These are phyloP conservation scores for Ganoderma leucocontextum DNA, from an alignment of 1,284 basidiomycete genomes.

Conservation along the genomic window DNA sequence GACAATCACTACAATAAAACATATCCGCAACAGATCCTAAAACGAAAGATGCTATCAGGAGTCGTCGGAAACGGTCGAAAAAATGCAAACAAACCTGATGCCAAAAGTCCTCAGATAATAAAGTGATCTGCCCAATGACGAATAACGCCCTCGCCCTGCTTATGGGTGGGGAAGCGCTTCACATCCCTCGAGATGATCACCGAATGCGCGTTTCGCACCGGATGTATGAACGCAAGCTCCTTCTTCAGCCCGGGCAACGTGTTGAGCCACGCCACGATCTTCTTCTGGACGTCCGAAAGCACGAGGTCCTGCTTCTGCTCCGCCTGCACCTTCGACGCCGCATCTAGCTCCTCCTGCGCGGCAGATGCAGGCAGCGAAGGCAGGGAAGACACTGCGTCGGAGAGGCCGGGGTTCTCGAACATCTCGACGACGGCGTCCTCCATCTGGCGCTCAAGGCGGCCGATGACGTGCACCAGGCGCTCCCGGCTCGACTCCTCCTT, in stretches of 20 bases:
- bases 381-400: conserved; percentile 9
- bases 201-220: conserved; percentile 70
- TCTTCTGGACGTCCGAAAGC: conserved; percentile 62
- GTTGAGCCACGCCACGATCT: conserved; percentile 64
- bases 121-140: conserved; percentile 79
- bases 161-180: conserved; percentile 62
- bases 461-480: conserved; percentile 61
- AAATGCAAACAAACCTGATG: background rate
- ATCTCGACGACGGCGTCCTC: conserved; percentile 63
- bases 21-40: background rate
- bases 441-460: conserved; percentile 63
- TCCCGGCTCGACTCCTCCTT: conserved; percentile 46
- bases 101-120: conserved; percentile 42
- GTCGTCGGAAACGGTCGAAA: background rate
- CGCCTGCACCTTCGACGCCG: background rate
- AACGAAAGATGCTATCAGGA: background rate
- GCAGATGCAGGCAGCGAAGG: conserved; percentile 4
- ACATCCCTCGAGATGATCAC: conserved; percentile 74
- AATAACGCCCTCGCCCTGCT: conserved; percentile 67
- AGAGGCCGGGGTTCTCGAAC: conserved; percentile 42
- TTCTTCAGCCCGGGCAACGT: conserved; percentile 72
- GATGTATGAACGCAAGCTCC: conserved; percentile 67
- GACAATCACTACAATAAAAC: conserved; percentile 1
- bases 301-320: conserved; percentile 45
- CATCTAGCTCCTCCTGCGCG: background rate